Evolutionary conservation across 2,329 filamentous ascomycete species (phyloP).

Genomic region (Aspergillus transmontanensis): DNA sequence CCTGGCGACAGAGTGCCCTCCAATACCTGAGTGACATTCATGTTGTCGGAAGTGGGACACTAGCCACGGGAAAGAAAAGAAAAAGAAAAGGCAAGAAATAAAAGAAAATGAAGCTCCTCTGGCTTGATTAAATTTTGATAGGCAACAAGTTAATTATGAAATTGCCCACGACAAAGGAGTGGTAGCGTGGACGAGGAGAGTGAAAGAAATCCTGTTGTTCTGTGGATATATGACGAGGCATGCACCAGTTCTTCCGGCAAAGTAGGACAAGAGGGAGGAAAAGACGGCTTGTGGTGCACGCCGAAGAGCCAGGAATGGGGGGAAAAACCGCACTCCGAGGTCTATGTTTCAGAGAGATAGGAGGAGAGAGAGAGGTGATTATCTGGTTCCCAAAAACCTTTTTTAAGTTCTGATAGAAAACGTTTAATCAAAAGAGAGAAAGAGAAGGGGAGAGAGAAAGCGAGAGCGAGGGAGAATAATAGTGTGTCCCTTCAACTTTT

Average conservation of each 20-base stretch:
- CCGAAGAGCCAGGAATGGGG: conserved; percentile 12
- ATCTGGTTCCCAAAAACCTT: background rate
- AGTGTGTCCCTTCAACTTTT: conserved; percentile 13
- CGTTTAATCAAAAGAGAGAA: conserved; percentile 13
- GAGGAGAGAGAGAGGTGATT: conserved; percentile 12
- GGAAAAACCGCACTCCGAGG: background rate
- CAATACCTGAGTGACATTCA: conserved; percentile 98
- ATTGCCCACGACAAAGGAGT: conserved; percentile 21
- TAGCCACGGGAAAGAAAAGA: conserved; percentile 23
- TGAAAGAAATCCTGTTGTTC: conserved; percentile 31
- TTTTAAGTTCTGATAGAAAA: conserved; percentile 11
- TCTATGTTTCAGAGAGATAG: conserved; percentile 4
- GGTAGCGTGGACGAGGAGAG: conserved; percentile 14
- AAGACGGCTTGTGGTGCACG: conserved; percentile 31
- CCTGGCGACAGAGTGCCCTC: conserved; percentile 93
- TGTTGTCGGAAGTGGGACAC: conserved; percentile 53
- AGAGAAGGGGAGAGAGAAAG: conserved; percentile 19
- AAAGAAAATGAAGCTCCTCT: conserved; percentile 25
- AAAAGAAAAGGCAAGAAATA: conserved; percentile 22
- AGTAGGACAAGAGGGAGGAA: conserved; percentile 30
- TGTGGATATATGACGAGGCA: conserved; percentile 45
- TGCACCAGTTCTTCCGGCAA: conserved; percentile 35
- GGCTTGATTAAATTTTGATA: conserved; percentile 17
- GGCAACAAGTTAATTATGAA: conserved; percentile 12
- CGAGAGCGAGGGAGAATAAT: conserved; percentile 20